phyloP scores from a whole-genome alignment of 169 alveolate genomes.

The Theileria orientalis region DNA sequence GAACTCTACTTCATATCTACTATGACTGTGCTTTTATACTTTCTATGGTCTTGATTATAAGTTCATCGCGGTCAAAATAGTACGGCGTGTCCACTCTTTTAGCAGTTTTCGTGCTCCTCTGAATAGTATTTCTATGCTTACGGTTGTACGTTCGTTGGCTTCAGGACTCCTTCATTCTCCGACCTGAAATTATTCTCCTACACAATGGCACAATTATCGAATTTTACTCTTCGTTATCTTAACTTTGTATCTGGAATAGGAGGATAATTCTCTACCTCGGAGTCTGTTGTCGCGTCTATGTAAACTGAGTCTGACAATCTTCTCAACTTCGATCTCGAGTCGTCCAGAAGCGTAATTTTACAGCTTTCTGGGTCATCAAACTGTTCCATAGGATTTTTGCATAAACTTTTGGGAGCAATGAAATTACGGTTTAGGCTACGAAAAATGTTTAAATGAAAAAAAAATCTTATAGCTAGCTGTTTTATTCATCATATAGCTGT shows the following conservation, averaged over 20 bases:
- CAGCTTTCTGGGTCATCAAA: not conserved
- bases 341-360: not conserved
- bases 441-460: too few relatives aligned
- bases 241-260: not conserved
- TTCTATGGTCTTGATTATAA: not conserved
- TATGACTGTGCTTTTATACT: not conserved
- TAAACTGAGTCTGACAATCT: not conserved
- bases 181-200: conserved; percentile 2
- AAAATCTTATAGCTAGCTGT: too few relatives aligned
- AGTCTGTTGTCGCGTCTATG: conserved; percentile 13
- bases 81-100: not conserved
- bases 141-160: not conserved
- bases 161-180: not conserved
- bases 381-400: not conserved
- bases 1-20: not conserved
- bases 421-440: too few relatives aligned
- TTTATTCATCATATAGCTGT: too few relatives aligned
- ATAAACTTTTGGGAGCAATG: not conserved
- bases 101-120: not conserved
- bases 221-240: not conserved
- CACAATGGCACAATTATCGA: too few relatives aligned
- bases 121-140: too few relatives aligned
- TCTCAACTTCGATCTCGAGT: not conserved
- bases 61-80: not conserved
- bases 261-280: not conserved